Evolutionary conservation across 768 basidiomycete genomes (phyloP).

Genomic region (Paxillus ammoniavirescens): DNA sequence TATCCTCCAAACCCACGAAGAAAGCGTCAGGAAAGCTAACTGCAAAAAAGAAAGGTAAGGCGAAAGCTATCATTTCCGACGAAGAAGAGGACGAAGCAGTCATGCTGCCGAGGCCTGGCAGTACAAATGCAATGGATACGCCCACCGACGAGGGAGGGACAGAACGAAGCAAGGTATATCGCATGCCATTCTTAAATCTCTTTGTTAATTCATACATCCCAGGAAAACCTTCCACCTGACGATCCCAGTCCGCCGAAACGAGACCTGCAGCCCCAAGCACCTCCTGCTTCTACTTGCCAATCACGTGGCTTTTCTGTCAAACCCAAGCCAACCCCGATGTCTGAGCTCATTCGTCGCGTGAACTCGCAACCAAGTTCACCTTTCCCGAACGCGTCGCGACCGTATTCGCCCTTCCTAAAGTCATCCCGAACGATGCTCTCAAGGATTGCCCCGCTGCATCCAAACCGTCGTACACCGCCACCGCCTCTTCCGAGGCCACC

Average conservation of each 20-base stretch:
- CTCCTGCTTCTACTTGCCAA: constrained; percentile 8
- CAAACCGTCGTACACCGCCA: constrained; percentile 70
- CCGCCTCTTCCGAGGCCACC: constrained; percentile 70
- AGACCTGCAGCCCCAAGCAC: constrained; percentile 4
- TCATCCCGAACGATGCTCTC: constrained; percentile 61
- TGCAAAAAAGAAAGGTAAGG: constrained; percentile 28
- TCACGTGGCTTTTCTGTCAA: constrained; percentile 42
- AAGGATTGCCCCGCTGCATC: constrained; percentile 73
- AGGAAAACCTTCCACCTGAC: constrained; percentile 15
- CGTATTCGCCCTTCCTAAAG: constrained; percentile 67
- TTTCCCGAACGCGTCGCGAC: constrained; percentile 21
- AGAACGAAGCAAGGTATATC: constrained; percentile 16
- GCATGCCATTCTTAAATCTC: not conserved
- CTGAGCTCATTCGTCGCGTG: constrained; percentile 71
- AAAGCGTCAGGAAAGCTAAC: constrained; percentile 17
- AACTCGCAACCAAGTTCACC: constrained; percentile 67
- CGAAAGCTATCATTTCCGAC: constrained; percentile 19
- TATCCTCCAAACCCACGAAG: constrained; percentile 11
- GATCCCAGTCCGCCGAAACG: constrained; percentile 1
- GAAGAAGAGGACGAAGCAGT: constrained; percentile 25
- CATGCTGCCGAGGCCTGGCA: not conserved
- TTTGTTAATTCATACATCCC: not conserved
- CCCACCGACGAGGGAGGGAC: constrained; percentile 4
- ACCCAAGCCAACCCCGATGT: constrained; percentile 63
- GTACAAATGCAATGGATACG: not conserved